phyloP scores from a whole-genome alignment of 2,329 filamentous ascomycete species.

The Apiospora phragmitis region DNA sequence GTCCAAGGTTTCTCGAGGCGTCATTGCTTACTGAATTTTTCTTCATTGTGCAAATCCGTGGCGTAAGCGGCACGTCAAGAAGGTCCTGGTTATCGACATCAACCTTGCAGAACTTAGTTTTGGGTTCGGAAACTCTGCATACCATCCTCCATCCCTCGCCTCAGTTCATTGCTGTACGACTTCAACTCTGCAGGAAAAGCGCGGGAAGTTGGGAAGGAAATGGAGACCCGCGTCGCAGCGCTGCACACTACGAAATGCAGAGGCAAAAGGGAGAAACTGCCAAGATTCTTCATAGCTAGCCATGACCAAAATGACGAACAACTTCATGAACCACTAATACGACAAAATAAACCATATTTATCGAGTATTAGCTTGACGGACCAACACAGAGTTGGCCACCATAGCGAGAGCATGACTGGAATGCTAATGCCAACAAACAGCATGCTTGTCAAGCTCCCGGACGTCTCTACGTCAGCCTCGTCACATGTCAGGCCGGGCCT shows the following conservation, averaged over 20 bases:
- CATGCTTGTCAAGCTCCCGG: not conserved
- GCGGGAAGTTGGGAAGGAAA: not conserved
- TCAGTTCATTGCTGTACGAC: not conserved
- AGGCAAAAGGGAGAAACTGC: not conserved
- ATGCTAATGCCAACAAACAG: not conserved
- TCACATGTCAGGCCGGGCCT: not conserved
- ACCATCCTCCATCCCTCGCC: not conserved
- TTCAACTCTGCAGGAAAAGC: not conserved
- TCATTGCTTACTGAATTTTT: not conserved
- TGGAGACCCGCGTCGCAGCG: not conserved
- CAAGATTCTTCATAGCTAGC: not conserved
- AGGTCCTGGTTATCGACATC: not conserved
- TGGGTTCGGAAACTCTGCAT: not conserved
- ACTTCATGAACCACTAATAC: not conserved
- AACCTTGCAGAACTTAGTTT: not conserved
- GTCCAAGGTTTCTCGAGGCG: not conserved
- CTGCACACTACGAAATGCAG: not conserved
- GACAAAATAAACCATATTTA: not conserved
- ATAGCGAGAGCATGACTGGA: not conserved
- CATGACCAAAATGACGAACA: not conserved
- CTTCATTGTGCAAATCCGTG: not conserved
- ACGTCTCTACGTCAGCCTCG: not conserved
- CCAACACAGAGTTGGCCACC: not conserved
- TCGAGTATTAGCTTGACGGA: not conserved
- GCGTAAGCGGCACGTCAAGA: constrained; percentile 3